Base-by-base conservation (phyloP, 441 rosid genomes). In the Kokia cookei region DNA sequence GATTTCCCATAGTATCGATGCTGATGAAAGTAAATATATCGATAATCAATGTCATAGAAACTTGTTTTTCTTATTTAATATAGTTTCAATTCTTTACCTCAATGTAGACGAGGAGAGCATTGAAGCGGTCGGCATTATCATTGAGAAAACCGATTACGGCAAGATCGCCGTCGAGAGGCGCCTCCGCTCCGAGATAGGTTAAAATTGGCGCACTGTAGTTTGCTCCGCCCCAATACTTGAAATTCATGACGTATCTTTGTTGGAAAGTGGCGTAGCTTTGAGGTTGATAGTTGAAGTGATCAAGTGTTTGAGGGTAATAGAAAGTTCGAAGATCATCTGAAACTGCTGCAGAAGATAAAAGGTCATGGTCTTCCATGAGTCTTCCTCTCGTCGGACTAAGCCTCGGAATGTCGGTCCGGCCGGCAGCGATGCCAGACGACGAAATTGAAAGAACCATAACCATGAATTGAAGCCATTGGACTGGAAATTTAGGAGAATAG, bases 1-100 rank as follows among this genome's bases (percentile, higher is more conserved):
- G 93, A 84, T 78, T 84, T 14, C 59, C 97, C 96, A 76, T 89
- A 92, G 65, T 80, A 90, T 26, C 94, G 80, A 83, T 92, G 94
- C 94, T 92, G 86, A 61, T 15, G 12, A 26, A 29, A 43, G 42
- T 32, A 32, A 1, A 32, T 5, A 32, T 4, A 32, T 32, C 37
- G 6, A 32, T 32, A 32, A 4, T 32, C 37, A 32, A 5, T 32
- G 1, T 29, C 37, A n/a, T n/a, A 32, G 35, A 32, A 32, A 32
- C 35, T 32, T 32, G 35, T 32, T 32, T 29, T 32, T 32, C 35
- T 4, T 32, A 4, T 32, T 32, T 32, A 32, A 29, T 54, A 29
- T 1, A 54, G 19, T 8, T 54, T 54, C 59, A 17, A 3, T 54
- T 12, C 1, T n/a, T n/a, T 71, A 90, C 97, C 97, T 92, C 96